Base-by-base conservation (phyloP, 139 green algal species). In the Diplosphaera chodatii region DNA sequence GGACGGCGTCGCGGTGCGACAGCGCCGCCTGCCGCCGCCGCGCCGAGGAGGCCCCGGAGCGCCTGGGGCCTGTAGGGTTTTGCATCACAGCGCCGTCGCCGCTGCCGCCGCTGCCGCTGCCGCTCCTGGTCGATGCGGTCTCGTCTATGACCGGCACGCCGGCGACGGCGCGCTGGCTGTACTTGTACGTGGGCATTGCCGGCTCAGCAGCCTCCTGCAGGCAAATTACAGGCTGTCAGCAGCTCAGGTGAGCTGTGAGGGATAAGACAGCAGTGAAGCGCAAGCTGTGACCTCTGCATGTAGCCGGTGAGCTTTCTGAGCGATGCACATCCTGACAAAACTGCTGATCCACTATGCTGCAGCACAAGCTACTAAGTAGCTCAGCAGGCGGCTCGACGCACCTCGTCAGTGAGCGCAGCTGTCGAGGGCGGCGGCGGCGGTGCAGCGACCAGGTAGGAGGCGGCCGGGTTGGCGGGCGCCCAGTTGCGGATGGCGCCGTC, bases 131-230 rank as follows among this genome's bases (percentile, higher is more conserved):
- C 6, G 68, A 37, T 32, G 77, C 82, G 29, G 74, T 41, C 82
- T 94, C 86, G 69, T 93, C 89, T 1, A 91, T 40, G 28, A 90
- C 80, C 0, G 76, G 76, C 69, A 91, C 85, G 27, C 78, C 82
- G n/a, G 63, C 62, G 22, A 85, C 37, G 31, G 28, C 34, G 41
- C 74, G 67, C 3, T 31, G 40, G 65, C 41, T 67, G 55, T 90
- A 90, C n/a, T 76, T 55, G 71, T 87, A 88, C 23, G 79, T 65
- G 23, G 81, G 77, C 25, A 87, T 68, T 32, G 81, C 70, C 27
- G 84, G 71, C 30, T 71, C 64, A 0, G 64, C 69, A 27, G 56
- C 29, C 20, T 67, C 76, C 15, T 18, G 66, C 37, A 67, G 64
- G 10, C 37, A 48, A 48, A 48, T 32, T 69, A 37, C 69, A 76